Evolutionary conservation across 129 eudicot genomes (phyloP).

Genomic region (Erigeron canadensis): DNA sequence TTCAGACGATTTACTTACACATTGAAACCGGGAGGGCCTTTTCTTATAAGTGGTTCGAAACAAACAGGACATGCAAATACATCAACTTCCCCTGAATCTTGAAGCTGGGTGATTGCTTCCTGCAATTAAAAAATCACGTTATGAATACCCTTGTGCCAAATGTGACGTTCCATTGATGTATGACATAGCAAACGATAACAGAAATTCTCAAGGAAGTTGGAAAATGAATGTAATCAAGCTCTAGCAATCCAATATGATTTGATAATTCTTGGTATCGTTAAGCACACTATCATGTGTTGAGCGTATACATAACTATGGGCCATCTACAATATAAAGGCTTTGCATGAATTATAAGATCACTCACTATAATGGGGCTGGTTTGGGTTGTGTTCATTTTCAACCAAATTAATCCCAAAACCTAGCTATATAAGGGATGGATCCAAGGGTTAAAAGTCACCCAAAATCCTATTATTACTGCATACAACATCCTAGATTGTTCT

Average conservation of each 20-base stretch:
- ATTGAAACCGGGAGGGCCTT: constrained; percentile 93
- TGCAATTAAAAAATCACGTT: constrained; percentile 25
- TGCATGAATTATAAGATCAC: too few relatives aligned
- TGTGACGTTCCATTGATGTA: constrained; percentile 1
- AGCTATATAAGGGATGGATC: too few relatives aligned
- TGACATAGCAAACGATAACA: background rate
- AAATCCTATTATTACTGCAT: too few relatives aligned
- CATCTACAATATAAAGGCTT: too few relatives aligned
- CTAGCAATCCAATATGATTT: background rate
- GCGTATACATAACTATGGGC: too few relatives aligned
- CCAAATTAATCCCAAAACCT: too few relatives aligned
- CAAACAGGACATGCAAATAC: constrained; percentile 88
- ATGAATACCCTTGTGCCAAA: background rate
- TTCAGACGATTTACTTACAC: constrained; percentile 53
- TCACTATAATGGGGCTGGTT: too few relatives aligned
- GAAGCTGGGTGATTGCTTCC: constrained; percentile 42
- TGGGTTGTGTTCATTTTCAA: too few relatives aligned
- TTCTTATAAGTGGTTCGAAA: constrained; percentile 83
- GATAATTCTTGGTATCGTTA: background rate
- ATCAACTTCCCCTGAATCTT: constrained; percentile 43
- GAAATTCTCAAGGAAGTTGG: background rate
- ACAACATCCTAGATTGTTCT: too few relatives aligned
- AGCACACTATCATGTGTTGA: background rate
- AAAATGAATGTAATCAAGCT: background rate
- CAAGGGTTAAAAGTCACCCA: too few relatives aligned